These are phyloP conservation scores for Megacollybia marginata DNA, from an alignment of 768 basidiomycete genomes.

Conservation along the genomic window DNA sequence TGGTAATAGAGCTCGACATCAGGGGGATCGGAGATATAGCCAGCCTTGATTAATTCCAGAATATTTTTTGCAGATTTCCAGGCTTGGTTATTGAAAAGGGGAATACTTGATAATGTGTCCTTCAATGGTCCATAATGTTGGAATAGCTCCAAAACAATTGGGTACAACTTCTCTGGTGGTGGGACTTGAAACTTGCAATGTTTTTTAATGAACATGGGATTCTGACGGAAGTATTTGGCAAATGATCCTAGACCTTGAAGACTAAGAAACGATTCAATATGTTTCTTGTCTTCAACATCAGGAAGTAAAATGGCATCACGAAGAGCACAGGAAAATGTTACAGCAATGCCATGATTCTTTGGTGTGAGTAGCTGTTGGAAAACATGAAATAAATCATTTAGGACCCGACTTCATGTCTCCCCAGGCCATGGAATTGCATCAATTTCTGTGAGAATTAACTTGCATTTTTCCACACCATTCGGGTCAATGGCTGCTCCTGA, in stretches of 20 bases:
- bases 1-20: constrained; percentile 1
- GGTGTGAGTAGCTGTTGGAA: constrained; percentile 21
- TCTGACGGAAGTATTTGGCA: neutral
- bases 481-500: too few relatives aligned
- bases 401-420: constrained; percentile 13
- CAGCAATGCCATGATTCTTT: constrained; percentile 14
- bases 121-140: constrained; percentile 7
- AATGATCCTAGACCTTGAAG: neutral
- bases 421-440: too few relatives aligned
- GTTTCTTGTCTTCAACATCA: constrained; percentile 9
- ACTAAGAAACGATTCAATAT: neutral
- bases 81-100: constrained; percentile 7
- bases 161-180: too few relatives aligned
- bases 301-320: constrained; percentile 18
- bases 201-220: constrained; percentile 2
- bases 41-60: constrained; percentile 4
- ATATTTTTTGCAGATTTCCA: constrained; percentile 7
- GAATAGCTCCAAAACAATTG: constrained; percentile 5
- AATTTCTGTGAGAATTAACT: too few relatives aligned
- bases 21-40: constrained; percentile 11
- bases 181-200: constrained; percentile 3
- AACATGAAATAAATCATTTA: constrained; percentile 21
- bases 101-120: constrained; percentile 5
- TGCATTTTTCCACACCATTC: too few relatives aligned
- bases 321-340: constrained; percentile 11